Percentiles rank a stretch among this genome's conserved stretches.
These are phyloP conservation scores for Termitomyces sp. DNA, from an alignment of 768 basidiomycete genomes.

Conservation along the genomic window DNA sequence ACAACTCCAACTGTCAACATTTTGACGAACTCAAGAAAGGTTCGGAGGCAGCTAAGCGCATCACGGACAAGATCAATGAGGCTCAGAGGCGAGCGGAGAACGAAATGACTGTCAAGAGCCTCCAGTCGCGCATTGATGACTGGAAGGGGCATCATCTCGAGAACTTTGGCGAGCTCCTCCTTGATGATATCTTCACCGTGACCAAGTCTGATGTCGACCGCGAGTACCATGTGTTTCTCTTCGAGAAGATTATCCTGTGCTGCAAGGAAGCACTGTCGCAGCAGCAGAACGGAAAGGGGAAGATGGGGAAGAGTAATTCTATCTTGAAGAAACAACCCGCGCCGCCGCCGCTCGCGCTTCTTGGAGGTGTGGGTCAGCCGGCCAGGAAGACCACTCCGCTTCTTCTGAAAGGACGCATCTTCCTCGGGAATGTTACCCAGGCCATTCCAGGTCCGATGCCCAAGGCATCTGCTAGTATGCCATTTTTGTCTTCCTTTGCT, in stretches of 20 bases:
- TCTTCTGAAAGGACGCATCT: conserved; percentile 92
- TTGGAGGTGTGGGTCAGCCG: conserved; percentile 47
- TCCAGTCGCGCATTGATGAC: conserved; percentile 86
- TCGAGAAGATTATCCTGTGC: conserved; percentile 98
- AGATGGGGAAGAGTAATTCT: conserved; percentile 78
- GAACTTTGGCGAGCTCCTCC: conserved; percentile 89
- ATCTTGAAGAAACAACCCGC: conserved; percentile 79
- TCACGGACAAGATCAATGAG: conserved; percentile 95
- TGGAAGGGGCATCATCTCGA: conserved; percentile 98
- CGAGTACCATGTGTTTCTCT: conserved; percentile 98
- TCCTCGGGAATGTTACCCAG: conserved; percentile 91
- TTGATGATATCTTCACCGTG: conserved; percentile 94
- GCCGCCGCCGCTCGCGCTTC: conserved; percentile 38
- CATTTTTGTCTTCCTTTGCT: not conserved
- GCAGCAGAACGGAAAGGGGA: conserved; percentile 55
- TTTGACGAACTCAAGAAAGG: conserved; percentile 82
- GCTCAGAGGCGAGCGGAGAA: conserved; percentile 91
- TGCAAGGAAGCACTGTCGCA: conserved; percentile 83
- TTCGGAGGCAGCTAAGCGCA: conserved; percentile 81
- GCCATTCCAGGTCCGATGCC: conserved; percentile 59
- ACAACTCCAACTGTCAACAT: conserved; percentile 55
- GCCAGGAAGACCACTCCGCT: conserved; percentile 78
- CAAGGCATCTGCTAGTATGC: conserved; percentile 47
- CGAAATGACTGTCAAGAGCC: conserved; percentile 80
- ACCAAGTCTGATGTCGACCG: conserved; percentile 95